Conservation (phyloP, 1,284 basidiomycete species). For the Leccinum pallidistipes region DNA sequence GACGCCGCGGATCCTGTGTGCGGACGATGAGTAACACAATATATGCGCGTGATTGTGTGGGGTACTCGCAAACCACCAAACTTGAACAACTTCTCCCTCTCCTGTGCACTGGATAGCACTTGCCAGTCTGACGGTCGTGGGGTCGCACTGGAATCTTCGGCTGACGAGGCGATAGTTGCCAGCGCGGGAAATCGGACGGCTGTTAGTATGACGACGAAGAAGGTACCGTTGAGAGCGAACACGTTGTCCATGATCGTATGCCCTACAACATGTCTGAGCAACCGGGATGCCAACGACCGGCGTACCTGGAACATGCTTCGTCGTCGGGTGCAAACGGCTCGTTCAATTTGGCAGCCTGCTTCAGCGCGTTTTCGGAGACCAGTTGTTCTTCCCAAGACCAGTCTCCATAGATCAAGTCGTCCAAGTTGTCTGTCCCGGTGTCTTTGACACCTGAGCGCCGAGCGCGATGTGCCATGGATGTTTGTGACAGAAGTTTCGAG, state of each 20-base stretch:
- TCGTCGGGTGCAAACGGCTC: too few species aligned
- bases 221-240: conserved; percentile 62
- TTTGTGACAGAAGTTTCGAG: too few species aligned
- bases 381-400: too few species aligned
- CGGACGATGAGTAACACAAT: neutral
- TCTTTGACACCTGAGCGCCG: too few species aligned
- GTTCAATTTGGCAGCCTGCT: too few species aligned
- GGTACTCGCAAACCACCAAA: conserved; percentile 55
- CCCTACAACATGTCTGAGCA: conserved; percentile 44
- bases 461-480: too few species aligned
- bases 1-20: conserved; percentile 50
- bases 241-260: conserved; percentile 82
- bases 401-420: too few species aligned
- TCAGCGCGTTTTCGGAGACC: too few species aligned
- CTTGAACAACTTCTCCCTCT: conserved; percentile 41
- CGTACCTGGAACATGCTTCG: conserved; percentile 60
- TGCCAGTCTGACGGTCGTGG: conserved; percentile 67
- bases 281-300: neutral
- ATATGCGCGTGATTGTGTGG: neutral
- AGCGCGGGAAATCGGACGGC: conserved; percentile 51
- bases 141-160: conserved; percentile 33
- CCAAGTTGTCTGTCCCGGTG: too few species aligned
- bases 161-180: conserved; percentile 49
- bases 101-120: conserved; percentile 56
- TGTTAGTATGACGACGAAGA: conserved; percentile 58